These are phyloP conservation scores for Citropsis articulata DNA, from an alignment of 345 rosid species.

Conservation along the genomic window DNA sequence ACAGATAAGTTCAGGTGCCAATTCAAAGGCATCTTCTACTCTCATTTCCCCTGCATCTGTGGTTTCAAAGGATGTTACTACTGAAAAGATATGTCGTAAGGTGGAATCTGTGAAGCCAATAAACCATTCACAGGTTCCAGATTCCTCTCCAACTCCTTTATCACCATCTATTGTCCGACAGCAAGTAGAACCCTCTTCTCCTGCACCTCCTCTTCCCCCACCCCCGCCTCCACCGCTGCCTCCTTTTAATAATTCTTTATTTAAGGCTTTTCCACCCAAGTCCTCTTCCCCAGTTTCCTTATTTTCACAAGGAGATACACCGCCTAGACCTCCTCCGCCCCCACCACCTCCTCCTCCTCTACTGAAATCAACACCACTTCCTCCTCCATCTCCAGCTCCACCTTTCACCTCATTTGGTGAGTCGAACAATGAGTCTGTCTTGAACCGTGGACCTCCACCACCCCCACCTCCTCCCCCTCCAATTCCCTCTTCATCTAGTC, in stretches of 20 bases:
- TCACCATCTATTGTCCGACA: conserved; percentile 30
- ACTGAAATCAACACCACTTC: not conserved
- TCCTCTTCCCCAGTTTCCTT: conserved; percentile 1
- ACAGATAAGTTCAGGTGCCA: conserved; percentile 18
- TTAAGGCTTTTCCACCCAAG: not conserved
- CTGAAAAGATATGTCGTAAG: conserved; percentile 17
- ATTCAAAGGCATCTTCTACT: conserved; percentile 33
- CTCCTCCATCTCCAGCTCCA: conserved; percentile 9
- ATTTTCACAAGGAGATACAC: not conserved
- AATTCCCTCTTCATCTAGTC: conserved; percentile 23
- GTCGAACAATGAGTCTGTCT: conserved; percentile 26
- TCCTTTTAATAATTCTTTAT: not conserved
- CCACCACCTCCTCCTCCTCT: conserved; percentile 20
- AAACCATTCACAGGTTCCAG: conserved; percentile 34
- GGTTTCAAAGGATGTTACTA: conserved; percentile 35
- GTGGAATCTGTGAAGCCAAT: conserved; percentile 27
- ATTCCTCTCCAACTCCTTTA: conserved; percentile 33
- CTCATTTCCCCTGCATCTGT: conserved; percentile 17
- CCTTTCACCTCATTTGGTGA: conserved; percentile 26
- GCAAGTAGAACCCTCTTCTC: conserved; percentile 26
- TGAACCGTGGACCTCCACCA: conserved; percentile 24
- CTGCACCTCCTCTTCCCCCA: conserved; percentile 25
- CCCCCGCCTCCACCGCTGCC: conserved; percentile 29
- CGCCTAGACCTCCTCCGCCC: not conserved
- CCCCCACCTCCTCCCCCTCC: conserved; percentile 42